These are phyloP conservation scores for Talaromyces sp. DNA, from an alignment of 2,329 filamentous ascomycete genomes.

Conservation along the genomic window DNA sequence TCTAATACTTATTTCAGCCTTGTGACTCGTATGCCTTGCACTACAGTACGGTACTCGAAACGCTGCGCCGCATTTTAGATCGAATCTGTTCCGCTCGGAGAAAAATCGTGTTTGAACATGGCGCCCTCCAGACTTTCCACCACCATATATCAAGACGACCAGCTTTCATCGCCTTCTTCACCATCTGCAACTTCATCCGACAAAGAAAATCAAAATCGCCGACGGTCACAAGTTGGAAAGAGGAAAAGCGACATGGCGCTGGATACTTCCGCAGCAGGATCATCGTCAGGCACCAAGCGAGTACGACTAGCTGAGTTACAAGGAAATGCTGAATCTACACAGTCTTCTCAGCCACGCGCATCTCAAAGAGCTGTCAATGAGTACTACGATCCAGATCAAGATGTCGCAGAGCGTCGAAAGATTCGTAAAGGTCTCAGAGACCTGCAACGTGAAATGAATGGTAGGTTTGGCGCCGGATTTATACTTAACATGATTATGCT, in stretches of 20 bases:
- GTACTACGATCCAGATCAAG: constrained; percentile 77
- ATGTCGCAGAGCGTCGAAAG: constrained; percentile 66
- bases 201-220: constrained; percentile 45
- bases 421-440: constrained; percentile 68
- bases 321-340: constrained; percentile 25
- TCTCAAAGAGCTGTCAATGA: constrained; percentile 40
- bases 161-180: constrained; percentile 7
- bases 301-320: constrained; percentile 39
- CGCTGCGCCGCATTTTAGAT: constrained; percentile 8
- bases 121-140: constrained; percentile 6
- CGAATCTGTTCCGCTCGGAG: constrained; percentile 1
- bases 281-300: constrained; percentile 41
- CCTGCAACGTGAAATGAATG: constrained; percentile 59
- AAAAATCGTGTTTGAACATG: constrained; percentile 5
- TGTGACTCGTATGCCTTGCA: not conserved
- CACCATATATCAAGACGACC: not conserved
- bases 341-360: constrained; percentile 23
- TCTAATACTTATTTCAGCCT: not conserved
- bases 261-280: constrained; percentile 36
- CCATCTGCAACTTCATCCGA: constrained; percentile 32
- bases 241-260: constrained; percentile 41
- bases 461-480: constrained; percentile 33
- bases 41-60: not conserved
- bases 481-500: not conserved
- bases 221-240: constrained; percentile 35